Base-by-base conservation (phyloP, 371 early-diverging fungal genomes). In the Mucor sp. region DNA sequence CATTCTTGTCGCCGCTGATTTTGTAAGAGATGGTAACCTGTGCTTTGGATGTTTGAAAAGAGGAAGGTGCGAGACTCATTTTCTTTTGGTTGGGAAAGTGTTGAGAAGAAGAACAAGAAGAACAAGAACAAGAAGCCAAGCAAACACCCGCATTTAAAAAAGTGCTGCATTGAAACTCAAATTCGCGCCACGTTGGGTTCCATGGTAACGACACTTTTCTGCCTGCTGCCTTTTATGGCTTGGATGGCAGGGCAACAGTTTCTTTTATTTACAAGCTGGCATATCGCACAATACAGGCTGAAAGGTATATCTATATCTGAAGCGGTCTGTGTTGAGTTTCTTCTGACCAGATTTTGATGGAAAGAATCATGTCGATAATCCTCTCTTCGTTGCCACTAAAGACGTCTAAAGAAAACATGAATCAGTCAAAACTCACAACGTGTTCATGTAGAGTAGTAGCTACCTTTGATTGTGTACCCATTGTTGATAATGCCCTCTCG, bases 11-110 rank as follows among this genome's bases (percentile, higher is more conserved):
- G 23, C 58, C 68, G 32, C 27, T 58, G 5, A 66, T 17, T 43
- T 70, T 62, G 27, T 78, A 78, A 1, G 67, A 63, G 0, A 79
- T 37, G 28, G 69, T 68, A 6, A 79, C 32, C n/a, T 62, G 44
- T 14, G 75, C 67, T 23, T 67, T 58, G 0, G 69, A 41, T 0
- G 61, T 68, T 23, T 72, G 27, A 43, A 79, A 76, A 19, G 58
- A 58, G 23, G 53, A 25, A 15, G 72, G 74, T 14, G 71, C 43
- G 47, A 77, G 65, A 53, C 59, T 68, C 72, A 72, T 72, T 17
- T 47, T 30, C 21, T 47, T 30, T 28, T 35, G 30, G 12, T 30
- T 44, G 37, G 8, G 11, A 43, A 9, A 58, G 30, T 32, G 32
- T 30, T 25, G 50, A 59, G 30, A 58, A 66, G 62, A 47, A 39